These are phyloP conservation scores for Jackrogersella minutella DNA, from an alignment of 495 filamentous ascomycete genomes.

Conservation along the genomic window DNA sequence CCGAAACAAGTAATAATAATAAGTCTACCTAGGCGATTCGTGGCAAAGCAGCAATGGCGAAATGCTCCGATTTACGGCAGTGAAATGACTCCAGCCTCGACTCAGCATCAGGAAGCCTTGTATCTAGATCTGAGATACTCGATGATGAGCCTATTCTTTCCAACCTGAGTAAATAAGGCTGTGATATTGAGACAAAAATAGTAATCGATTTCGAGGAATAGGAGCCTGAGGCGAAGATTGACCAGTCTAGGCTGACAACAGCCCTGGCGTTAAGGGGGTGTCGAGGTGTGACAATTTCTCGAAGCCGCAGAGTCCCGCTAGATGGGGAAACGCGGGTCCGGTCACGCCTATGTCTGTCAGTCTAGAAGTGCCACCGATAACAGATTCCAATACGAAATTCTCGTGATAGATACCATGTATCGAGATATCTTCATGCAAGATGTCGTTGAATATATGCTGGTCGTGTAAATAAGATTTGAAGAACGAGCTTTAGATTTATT, in stretches of 20 bases:
- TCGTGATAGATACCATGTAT: slow-evolving; percentile 5
- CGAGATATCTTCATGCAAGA: slow-evolving; percentile 13
- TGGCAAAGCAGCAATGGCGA: slow-evolving; percentile 1
- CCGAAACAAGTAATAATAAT: slow-evolving; percentile 36
- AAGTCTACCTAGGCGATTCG: not conserved
- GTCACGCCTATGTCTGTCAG: not conserved
- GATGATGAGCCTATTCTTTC: not conserved
- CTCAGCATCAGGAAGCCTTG: slow-evolving; percentile 6
- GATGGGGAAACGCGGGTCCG: slow-evolving; percentile 6
- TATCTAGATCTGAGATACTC: not conserved
- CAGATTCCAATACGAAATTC: slow-evolving; percentile 12
- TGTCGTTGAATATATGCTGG: slow-evolving; percentile 10
- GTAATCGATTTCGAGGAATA: not conserved
- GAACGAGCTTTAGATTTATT: slow-evolving; percentile 10
- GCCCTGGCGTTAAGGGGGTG: not conserved
- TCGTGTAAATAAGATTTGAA: not conserved
- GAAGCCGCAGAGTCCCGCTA: slow-evolving; percentile 3
- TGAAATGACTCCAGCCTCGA: slow-evolving; percentile 23
- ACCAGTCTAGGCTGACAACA: slow-evolving; percentile 25
- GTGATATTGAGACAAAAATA: slow-evolving; percentile 21
- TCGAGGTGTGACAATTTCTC: not conserved
- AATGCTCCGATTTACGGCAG: slow-evolving; percentile 28
- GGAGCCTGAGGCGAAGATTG: slow-evolving; percentile 20
- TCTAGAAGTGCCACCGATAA: slow-evolving; percentile 10
- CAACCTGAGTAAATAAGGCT: slow-evolving; percentile 27